Base-by-base conservation (phyloP, 140 eudicot genomes). In the Anethum foeniculum region DNA sequence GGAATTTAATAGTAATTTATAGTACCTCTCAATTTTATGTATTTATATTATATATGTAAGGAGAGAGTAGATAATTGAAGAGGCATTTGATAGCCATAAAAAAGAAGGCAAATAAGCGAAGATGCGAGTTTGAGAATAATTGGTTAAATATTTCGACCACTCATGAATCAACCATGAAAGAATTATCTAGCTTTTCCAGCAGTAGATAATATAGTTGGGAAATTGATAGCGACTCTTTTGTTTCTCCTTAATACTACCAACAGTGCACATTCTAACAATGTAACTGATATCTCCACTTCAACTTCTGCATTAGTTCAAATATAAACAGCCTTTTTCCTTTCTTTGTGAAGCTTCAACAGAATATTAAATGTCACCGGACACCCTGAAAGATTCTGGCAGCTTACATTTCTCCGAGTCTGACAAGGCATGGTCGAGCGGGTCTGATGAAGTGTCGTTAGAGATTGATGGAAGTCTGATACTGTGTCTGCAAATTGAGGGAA, bases 91-190 rank as follows among this genome's bases (percentile, higher is more conserved):
- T 32, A 30, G 44, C 74, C 74, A 68, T 68, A 14, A 68, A 68
- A 68, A 68, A 68, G 11, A 15, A 32, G 43, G 10, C 7, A 67
- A 68, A 13, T 14, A 30, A 67, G 21, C 18, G 32, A 0, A 28
- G 43, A 32, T 14, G 18, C 19, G 5, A 32, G 74, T 68, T 15
- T 68, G 4, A 16, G 41, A 34, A 68, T 32, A 68, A 30, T 15
- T 34, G 74, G 74, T 30, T 68, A 68, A 68, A 68, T 68, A 68
- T 68, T 14, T 34, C 4, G 43, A 68, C 74, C 73, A 67, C 73
- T 67, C 73, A 14, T 67, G 73, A 67, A 67, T 30, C 0, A 67
- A 30, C 23, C 74, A 68, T 68, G 43, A 68, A 68, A 11, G 11
- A 68, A 68, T 34, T 68, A 68, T 67, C 39, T 6, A 68, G 43